Base-by-base conservation (phyloP, 2,329 filamentous ascomycete genomes). In the Fusarium mundagurra region DNA sequence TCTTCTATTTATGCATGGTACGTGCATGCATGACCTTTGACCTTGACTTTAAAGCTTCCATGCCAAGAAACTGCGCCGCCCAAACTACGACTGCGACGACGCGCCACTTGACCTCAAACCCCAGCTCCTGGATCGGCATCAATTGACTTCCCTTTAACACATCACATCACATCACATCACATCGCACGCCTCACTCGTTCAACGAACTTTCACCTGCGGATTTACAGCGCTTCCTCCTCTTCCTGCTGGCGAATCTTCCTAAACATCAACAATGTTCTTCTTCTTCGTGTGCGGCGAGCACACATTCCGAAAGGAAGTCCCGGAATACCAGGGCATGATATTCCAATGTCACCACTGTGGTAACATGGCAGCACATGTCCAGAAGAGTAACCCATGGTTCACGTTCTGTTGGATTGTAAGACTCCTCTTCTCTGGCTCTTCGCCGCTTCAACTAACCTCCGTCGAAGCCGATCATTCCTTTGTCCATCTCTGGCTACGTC, bases 381-480 rank as follows among this genome's bases (percentile, higher is more conserved):
- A 90, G 78, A 92, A 92, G 81, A 88, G 86, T 67, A 87, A 91
- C 67, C 90, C 90, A 47, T 94, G 92, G 91, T 95, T 95, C 79
- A 95, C 93, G 10, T 91, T 95, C 79, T 95, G 93, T 86, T 94
- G 93, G 83, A 83, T 94, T 61, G 90, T 91, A 82, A 78, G 88
- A 84, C 16, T 27, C 1, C 13, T 29, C 53, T 34, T 20, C 39
- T 31, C 20, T 29, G n/a, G 16, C 16, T 14, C 14, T 50, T 60
- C 38, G 11, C n/a, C n/a, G n/a, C n/a, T n/a, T n/a, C 54, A 17
- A 36, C 78, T 81, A 72, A 80, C 48, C 24, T 14, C 10, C 5
- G 45, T 45, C 38, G 36, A n/a, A 92, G 88, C 93, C 93, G 55
- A 82, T 95, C 51, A 86, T 95, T 33, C 93, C 93, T 0, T 91